Conservation (phyloP, 495 filamentous ascomycete genomes). For the Daldinia loculata region DNA sequence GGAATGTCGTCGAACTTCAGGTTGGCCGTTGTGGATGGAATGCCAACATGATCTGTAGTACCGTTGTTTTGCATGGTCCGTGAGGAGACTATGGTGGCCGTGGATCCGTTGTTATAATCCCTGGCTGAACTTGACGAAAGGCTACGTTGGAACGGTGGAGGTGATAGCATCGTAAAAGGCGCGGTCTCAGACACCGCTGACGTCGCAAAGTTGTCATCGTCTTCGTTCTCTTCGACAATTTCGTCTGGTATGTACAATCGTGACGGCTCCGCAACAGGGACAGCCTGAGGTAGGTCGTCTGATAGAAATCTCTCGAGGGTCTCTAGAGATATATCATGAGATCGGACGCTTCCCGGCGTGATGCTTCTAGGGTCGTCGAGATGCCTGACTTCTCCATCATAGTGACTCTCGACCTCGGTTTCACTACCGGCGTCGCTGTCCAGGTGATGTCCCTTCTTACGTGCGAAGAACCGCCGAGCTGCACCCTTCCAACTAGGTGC, state of each 20-base stretch:
- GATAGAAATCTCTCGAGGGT: slow-evolving; percentile 55
- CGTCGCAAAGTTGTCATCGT: slow-evolving; percentile 65
- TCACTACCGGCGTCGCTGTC: slow-evolving; percentile 35
- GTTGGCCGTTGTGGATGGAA: not conserved
- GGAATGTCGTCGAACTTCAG: slow-evolving; percentile 31
- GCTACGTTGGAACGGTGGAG: slow-evolving; percentile 56
- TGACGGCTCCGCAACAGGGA: slow-evolving; percentile 39
- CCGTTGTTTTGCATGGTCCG: slow-evolving; percentile 2
- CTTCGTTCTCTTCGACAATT: slow-evolving; percentile 62
- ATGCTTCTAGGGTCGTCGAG: slow-evolving; percentile 44
- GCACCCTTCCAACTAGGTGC: slow-evolving; percentile 54
- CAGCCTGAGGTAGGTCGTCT: slow-evolving; percentile 47
- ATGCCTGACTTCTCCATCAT: slow-evolving; percentile 24
- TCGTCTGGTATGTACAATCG: slow-evolving; percentile 57
- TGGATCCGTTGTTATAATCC: slow-evolving; percentile 21
- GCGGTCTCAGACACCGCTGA: slow-evolving; percentile 55
- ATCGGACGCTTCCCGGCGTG: slow-evolving; percentile 52
- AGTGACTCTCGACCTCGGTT: slow-evolving; percentile 37
- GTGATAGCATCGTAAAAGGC: slow-evolving; percentile 56
- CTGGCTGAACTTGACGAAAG: slow-evolving; percentile 42
- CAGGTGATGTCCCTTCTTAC: slow-evolving; percentile 36
- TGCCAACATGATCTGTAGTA: not conserved
- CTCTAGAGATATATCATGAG: slow-evolving; percentile 58
- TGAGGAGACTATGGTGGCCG: slow-evolving; percentile 15
- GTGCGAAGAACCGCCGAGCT: slow-evolving; percentile 54